Base-by-base conservation (phyloP, 176 grass and related monocot genomes). In the Aegilops sharonensis region DNA sequence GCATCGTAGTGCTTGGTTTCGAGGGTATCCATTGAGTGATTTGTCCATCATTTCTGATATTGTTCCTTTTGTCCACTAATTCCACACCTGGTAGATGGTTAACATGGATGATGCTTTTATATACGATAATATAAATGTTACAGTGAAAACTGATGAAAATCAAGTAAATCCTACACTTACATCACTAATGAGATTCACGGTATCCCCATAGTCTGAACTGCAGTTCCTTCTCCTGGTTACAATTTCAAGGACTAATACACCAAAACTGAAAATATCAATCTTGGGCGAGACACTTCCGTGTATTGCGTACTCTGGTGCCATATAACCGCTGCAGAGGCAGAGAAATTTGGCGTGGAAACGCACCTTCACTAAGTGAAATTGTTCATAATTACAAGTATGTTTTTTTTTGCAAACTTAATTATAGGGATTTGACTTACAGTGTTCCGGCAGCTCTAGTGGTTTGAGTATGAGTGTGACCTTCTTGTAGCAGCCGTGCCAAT, bases 221-320 rank as follows among this genome's bases (percentile, higher is more conserved):
- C 47, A 48, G 21, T 93, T 93, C 34, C 43, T 93, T 70, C 72
- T 84, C 78, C 85, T 60, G 0, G n/a, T 88, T 15, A 93, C 31
- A 20, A 93, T 90, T 75, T 93, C 91, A 21, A 93, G 77, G 36
- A 88, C 37, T n/a, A 93, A 57, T 4, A 93, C 84, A 0, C 85
- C 88, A 11, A 93, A 93, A 65, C 91, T 93, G 17, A 87, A 93
- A 37, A 85, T 61, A 42, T 93, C 88, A 0, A 89, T 78, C 69
- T 93, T 93, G 62, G 75, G 62, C 3, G 91, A 93, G 21, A 93
- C 83, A 4, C 15, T 7, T 1, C 88, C 77, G 0, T 72, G 3
- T 6, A 12, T 2, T 8, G 5, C 76, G 27, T 90, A 93, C 68
- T 93, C 87, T 0, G 88, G 81, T 2, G 87, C 35, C 91, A 90